A percentile compares a stretch with the other conserved stretches of the same genome.
phyloP scores from a whole-genome alignment of 1,284 basidiomycete genomes.

The Xerocomus minutiporus region DNA sequence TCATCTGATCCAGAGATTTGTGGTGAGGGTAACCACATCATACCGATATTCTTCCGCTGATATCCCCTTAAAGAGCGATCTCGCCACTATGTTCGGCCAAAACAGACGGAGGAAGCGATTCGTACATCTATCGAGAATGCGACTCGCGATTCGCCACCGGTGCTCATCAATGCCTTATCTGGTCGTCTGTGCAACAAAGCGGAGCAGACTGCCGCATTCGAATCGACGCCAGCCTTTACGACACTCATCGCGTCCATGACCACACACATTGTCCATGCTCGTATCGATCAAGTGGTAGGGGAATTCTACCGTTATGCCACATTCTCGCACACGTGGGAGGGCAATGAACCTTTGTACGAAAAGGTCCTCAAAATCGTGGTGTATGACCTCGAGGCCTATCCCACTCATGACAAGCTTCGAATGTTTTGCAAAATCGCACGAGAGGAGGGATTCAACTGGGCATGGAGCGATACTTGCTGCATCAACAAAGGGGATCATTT shows the following conservation, averaged over 20 bases:
- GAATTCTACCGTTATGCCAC: background rate
- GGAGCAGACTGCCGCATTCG: background rate
- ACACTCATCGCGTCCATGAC: background rate
- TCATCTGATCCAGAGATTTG: background rate
- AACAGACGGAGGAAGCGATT: background rate
- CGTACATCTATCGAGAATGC: background rate
- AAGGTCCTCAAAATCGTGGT: background rate
- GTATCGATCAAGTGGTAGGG: background rate
- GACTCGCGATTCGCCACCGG: background rate
- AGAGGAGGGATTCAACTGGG: background rate
- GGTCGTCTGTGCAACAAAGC: constrained; percentile 6
- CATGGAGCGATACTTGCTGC: background rate
- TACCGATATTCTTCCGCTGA: background rate
- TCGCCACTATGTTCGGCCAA: background rate
- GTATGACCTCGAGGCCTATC: background rate
- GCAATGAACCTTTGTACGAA: constrained; percentile 6
- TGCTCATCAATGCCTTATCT: constrained; percentile 8
- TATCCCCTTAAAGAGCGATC: background rate
- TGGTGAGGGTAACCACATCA: background rate
- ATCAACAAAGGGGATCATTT: background rate
- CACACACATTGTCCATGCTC: background rate
- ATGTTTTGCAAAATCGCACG: background rate
- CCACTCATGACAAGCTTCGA: constrained; percentile 6
- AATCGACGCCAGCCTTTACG: background rate
- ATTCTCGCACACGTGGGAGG: background rate